These are phyloP conservation scores for Lactarius evosmus DNA, from an alignment of 768 basidiomycete genomes.

Conservation along the genomic window DNA sequence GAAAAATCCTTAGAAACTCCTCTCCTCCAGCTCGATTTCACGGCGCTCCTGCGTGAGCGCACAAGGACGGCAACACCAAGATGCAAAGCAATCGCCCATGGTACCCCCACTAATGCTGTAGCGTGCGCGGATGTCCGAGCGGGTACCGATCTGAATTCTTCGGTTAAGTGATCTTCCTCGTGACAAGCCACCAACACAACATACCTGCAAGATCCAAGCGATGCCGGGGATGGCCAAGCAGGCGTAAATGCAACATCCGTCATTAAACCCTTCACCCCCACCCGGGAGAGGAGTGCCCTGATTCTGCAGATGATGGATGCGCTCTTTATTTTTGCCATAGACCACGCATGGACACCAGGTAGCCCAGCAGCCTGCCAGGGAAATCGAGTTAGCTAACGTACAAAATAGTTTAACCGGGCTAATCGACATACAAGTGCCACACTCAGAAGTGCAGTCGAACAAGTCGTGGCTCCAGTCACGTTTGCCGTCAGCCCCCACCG, in stretches of 20 bases:
- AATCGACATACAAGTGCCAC: slow-evolving; percentile 31
- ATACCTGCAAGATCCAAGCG: slow-evolving; percentile 42
- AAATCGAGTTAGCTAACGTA: slow-evolving; percentile 21
- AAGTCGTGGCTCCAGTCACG: slow-evolving; percentile 37
- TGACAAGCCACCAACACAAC: slow-evolving; percentile 1
- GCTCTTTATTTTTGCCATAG: slow-evolving; percentile 41
- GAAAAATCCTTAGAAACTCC: slow-evolving; percentile 33
- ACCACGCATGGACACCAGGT: slow-evolving; percentile 43
- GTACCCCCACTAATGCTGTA: slow-evolving; percentile 46
- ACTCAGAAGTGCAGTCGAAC: slow-evolving; percentile 28
- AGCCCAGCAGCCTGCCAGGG: slow-evolving; percentile 35
- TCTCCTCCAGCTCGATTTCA: slow-evolving; percentile 48
- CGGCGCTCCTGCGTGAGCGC: slow-evolving; percentile 47
- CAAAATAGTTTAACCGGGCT: neutral
- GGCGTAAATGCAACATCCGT: slow-evolving; percentile 41
- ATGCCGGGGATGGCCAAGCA: slow-evolving; percentile 31
- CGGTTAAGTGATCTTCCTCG: neutral
- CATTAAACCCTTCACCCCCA: slow-evolving; percentile 36
- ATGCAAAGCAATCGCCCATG: slow-evolving; percentile 37
- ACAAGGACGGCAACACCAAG: slow-evolving; percentile 46
- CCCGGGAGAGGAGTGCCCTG: slow-evolving; percentile 36
- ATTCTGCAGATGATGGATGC: slow-evolving; percentile 38
- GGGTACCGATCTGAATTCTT: slow-evolving; percentile 32
- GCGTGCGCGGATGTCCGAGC: slow-evolving; percentile 41
- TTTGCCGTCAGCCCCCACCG: slow-evolving; percentile 31